Percentiles rank a stretch among this genome's conserved stretches.
phyloP scores from a whole-genome alignment of 352 stramenopile species.

The Pythium rhizo-oryzae region DNA sequence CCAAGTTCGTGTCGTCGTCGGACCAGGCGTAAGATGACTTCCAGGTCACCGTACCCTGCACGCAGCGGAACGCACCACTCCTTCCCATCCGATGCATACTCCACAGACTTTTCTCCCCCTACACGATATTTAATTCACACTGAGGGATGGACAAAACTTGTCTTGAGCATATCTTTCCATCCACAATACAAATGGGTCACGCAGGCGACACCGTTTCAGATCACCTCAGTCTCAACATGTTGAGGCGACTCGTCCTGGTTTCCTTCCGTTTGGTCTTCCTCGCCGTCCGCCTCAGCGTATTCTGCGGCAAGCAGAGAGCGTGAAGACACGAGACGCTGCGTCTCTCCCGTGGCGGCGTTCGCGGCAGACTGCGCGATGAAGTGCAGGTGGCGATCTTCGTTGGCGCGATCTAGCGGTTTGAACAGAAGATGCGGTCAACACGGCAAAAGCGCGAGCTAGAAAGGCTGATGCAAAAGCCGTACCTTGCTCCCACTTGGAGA shows the following conservation, averaged over 20 bases:
- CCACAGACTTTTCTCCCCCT: not conserved
- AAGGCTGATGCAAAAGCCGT: not conserved
- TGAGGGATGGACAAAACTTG: conserved; percentile 1
- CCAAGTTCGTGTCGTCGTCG: conserved; percentile 46
- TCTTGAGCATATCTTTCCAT: not conserved
- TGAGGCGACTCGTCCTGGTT: conserved; percentile 7
- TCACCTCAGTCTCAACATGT: conserved; percentile 13
- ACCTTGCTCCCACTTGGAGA: conserved; percentile 77
- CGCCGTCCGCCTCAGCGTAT: conserved; percentile 6
- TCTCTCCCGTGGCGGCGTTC: conserved; percentile 8
- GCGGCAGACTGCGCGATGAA: conserved; percentile 30
- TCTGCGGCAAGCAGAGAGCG: conserved; percentile 12
- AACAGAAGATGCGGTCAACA: not conserved
- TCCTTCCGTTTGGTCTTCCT: conserved; percentile 10
- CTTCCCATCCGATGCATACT: conserved; percentile 4
- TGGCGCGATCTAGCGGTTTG: conserved; percentile 17
- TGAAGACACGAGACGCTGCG: conserved; percentile 10
- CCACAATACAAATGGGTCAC: not conserved
- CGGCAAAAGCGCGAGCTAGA: not conserved
- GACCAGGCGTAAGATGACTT: conserved; percentile 27
- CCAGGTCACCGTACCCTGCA: not conserved
- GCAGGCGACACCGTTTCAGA: not conserved
- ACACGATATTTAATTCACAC: not conserved
- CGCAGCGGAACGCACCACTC: not conserved
- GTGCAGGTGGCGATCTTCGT: conserved; percentile 29